Evolutionary conservation across 345 rosid genomes (phyloP).

Genomic region (Euphorbia tirucalli): DNA sequence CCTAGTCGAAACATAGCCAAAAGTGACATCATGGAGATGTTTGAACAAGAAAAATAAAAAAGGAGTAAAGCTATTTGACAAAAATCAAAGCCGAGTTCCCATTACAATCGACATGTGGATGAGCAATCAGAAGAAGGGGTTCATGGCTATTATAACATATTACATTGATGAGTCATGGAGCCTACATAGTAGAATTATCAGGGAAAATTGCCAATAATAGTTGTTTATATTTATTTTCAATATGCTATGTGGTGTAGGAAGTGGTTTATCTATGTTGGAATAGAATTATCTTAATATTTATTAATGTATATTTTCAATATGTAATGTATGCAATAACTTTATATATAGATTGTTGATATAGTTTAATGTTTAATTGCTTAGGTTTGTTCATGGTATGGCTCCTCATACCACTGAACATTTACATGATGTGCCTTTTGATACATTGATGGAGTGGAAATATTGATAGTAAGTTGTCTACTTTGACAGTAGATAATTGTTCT

Average conservation of each 20-base stretch:
- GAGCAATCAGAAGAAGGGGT: constrained; percentile 5
- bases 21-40: too few relatives aligned
- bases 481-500: background rate
- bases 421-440: background rate
- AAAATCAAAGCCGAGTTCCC: background rate
- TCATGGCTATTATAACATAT: constrained; percentile 9
- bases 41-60: too few relatives aligned
- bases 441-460: background rate
- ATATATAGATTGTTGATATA: background rate
- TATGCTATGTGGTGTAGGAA: background rate
- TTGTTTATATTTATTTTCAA: background rate
- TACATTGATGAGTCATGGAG: constrained; percentile 10
- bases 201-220: background rate
- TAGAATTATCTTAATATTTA: too few relatives aligned
- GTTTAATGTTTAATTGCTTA: background rate
- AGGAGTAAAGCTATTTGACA: background rate
- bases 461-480: background rate
- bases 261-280: too few relatives aligned
- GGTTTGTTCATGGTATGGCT: background rate
- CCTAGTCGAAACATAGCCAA: too few relatives aligned
- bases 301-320: too few relatives aligned
- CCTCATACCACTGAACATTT: background rate
- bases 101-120: constrained; percentile 6
- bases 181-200: background rate
- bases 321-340: too few relatives aligned